A percentile compares a stretch with the other conserved stretches of the same genome.
Evolutionary conservation across 2,329 filamentous ascomycete genomes (phyloP).

Genomic region (Helicocarpus griseus): DNA sequence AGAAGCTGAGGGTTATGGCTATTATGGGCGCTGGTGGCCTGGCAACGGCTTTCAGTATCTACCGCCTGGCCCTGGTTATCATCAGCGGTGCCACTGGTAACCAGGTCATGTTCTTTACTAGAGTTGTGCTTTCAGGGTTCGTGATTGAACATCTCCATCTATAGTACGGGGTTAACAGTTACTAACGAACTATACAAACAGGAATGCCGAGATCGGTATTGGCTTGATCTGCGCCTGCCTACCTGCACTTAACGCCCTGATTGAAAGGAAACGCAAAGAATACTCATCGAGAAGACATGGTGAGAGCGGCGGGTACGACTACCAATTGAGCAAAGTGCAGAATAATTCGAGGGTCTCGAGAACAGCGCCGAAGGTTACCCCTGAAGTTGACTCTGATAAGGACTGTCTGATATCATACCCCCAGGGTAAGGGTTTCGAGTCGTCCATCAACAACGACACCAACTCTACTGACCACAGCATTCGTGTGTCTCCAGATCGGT

Average conservation of each 20-base stretch:
- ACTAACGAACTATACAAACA: slow-evolving; percentile 5
- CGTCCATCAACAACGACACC: slow-evolving; percentile 14
- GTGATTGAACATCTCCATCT: slow-evolving; percentile 24
- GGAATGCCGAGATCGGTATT: slow-evolving; percentile 31
- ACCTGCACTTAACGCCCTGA: slow-evolving; percentile 27
- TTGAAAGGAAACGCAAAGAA: slow-evolving; percentile 24
- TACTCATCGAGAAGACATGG: slow-evolving; percentile 13
- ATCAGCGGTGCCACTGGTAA: slow-evolving; percentile 16
- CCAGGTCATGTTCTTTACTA: slow-evolving; percentile 18
- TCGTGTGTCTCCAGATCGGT: slow-evolving; percentile 5
- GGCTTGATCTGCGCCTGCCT: slow-evolving; percentile 33
- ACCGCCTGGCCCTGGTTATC: slow-evolving; percentile 18
- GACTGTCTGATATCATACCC: slow-evolving; percentile 19
- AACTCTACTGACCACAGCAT: background rate
- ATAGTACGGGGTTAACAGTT: slow-evolving; percentile 5
- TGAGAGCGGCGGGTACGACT: background rate
- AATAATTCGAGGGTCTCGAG: background rate
- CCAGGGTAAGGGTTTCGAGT: slow-evolving; percentile 21
- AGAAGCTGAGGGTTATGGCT: slow-evolving; percentile 38
- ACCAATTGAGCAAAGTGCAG: background rate
- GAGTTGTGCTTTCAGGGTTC: slow-evolving; percentile 22
- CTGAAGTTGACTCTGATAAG: slow-evolving; percentile 16
- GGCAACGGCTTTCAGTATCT: slow-evolving; percentile 20
- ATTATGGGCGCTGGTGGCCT: slow-evolving; percentile 40
- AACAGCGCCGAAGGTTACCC: background rate